Evolutionary conservation across 495 filamentous ascomycete genomes (phyloP).

Genomic region (Gamarada debralockiae): DNA sequence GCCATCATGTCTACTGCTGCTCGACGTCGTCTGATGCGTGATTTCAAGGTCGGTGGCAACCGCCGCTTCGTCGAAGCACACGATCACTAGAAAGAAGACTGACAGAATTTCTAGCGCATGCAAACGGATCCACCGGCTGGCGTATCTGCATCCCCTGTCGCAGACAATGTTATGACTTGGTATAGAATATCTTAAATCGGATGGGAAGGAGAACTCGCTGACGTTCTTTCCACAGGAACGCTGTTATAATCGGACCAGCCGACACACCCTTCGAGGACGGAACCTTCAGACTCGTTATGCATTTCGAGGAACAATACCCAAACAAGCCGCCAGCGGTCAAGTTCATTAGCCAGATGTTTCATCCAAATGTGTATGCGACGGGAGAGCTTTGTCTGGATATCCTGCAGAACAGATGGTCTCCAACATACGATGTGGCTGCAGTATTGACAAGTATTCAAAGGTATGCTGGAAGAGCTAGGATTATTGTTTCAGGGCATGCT

Average conservation of each 20-base stretch:
- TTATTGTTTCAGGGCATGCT: neutral
- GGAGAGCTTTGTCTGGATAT: constrained; percentile 97
- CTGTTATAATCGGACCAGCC: constrained; percentile 95
- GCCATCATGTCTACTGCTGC: constrained; percentile 84
- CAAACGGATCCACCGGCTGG: constrained; percentile 97
- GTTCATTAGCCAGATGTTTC: constrained; percentile 99
- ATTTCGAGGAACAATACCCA: constrained; percentile 97
- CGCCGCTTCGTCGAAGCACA: constrained; percentile 5
- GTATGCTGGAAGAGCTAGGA: constrained; percentile 40
- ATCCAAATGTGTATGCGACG: constrained; percentile 96
- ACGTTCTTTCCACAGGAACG: constrained; percentile 65
- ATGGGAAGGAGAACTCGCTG: constrained; percentile 2
- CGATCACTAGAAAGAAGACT: constrained; percentile 16
- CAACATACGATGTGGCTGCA: constrained; percentile 96
- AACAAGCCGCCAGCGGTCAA: constrained; percentile 98
- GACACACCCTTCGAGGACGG: constrained; percentile 99
- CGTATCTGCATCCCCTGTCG: constrained; percentile 92
- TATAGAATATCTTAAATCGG: constrained; percentile 32
- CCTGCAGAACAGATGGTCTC: constrained; percentile 97
- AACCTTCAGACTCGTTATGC: constrained; percentile 96
- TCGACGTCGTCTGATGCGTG: constrained; percentile 91
- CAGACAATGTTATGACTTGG: constrained; percentile 99
- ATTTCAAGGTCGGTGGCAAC: constrained; percentile 79
- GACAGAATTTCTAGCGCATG: constrained; percentile 69
- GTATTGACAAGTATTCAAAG: constrained; percentile 98